These are phyloP conservation scores for Phytophthora megakarya DNA, from an alignment of 352 stramenopile species.

Conservation along the genomic window DNA sequence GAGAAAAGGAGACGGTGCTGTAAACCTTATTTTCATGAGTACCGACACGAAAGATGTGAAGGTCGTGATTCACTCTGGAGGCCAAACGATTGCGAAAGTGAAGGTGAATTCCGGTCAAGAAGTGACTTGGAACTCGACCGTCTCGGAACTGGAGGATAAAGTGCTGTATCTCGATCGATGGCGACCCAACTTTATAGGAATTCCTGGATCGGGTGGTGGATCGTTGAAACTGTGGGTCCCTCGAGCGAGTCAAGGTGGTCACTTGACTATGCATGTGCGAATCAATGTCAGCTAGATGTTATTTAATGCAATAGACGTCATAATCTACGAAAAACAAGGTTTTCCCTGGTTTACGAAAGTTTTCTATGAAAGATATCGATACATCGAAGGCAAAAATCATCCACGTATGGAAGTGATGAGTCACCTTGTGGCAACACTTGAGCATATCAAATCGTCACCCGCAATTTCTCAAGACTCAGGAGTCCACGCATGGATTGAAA, in stretches of 20 bases:
- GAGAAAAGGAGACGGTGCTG: slow-evolving; percentile 22
- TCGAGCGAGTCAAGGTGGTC: slow-evolving; percentile 22
- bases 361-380: too few relatives aligned
- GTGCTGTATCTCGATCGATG: slow-evolving; percentile 30
- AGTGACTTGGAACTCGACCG: slow-evolving; percentile 23
- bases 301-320: slow-evolving; percentile 15
- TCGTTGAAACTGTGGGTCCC: slow-evolving; percentile 31
- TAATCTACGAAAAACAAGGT: too few relatives aligned
- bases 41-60: slow-evolving; percentile 29
- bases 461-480: too few relatives aligned
- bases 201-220: slow-evolving; percentile 18
- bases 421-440: too few relatives aligned
- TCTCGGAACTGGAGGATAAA: slow-evolving; percentile 25
- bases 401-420: too few relatives aligned
- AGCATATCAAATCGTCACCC: too few relatives aligned
- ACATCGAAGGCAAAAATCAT: too few relatives aligned
- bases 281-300: slow-evolving; percentile 35
- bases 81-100: slow-evolving; percentile 18
- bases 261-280: slow-evolving; percentile 27
- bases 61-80: slow-evolving; percentile 31
- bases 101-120: slow-evolving; percentile 8
- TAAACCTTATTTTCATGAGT: slow-evolving; percentile 30
- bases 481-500: too few relatives aligned
- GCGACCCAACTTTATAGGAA: slow-evolving; percentile 21
- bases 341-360: too few relatives aligned